Percentiles rank a stretch among this genome's conserved stretches.
Evolutionary conservation across 202 grass and related monocot genomes (phyloP).

Genomic region (Dendrocalamus latiflorus): DNA sequence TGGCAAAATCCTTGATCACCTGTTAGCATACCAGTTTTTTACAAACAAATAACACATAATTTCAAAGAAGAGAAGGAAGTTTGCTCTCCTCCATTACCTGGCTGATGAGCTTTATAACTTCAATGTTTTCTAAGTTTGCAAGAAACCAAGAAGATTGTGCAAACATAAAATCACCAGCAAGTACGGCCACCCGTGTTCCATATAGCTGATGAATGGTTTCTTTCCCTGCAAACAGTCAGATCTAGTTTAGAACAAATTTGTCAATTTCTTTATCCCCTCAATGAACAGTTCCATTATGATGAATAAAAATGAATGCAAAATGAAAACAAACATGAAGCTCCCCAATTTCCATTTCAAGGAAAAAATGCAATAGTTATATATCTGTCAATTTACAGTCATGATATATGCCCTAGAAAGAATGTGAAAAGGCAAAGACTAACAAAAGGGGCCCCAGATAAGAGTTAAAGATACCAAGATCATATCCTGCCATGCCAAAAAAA

Average conservation of each 20-base stretch:
- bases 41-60: neutral
- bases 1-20: conserved; percentile 99
- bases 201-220: conserved; percentile 87
- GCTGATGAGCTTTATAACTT: conserved; percentile 96
- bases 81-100: conserved; percentile 48
- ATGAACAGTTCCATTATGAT: neutral
- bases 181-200: conserved; percentile 81
- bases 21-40: conserved; percentile 10
- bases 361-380: neutral
- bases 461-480: neutral
- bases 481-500: neutral
- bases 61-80: conserved; percentile 4
- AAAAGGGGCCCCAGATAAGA: neutral
- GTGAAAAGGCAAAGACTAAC: neutral
- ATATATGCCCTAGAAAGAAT: neutral
- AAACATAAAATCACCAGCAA: conserved; percentile 97
- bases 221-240: conserved; percentile 49
- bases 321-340: conserved; percentile 17
- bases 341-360: neutral
- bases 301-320: conserved; percentile 8
- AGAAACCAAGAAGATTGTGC: conserved; percentile 97
- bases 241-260: conserved; percentile 1
- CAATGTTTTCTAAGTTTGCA: conserved; percentile 89
- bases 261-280: neutral
- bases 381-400: neutral